Conservation (phyloP, 139 green algal genomes). For the Coelastrella sp. region DNA sequence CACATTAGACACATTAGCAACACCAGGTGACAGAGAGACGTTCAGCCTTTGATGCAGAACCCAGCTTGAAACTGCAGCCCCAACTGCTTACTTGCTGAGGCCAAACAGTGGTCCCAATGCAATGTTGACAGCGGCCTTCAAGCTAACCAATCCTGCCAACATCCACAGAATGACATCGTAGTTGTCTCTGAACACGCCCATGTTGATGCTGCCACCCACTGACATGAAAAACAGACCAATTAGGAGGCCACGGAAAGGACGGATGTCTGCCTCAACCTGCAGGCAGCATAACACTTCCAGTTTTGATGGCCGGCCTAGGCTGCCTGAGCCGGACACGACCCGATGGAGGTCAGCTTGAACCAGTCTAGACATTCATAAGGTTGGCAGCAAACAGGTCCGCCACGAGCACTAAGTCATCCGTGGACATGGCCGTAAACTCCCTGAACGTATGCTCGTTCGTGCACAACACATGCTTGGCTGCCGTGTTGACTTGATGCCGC, state of each 20-base stretch:
- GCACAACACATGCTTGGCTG: neutral
- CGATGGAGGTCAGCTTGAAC: too few relatives aligned
- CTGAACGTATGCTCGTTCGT: neutral
- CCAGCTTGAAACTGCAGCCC: neutral
- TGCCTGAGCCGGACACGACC: too few relatives aligned
- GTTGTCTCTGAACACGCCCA: constrained; percentile 56
- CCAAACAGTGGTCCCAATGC: constrained; percentile 81
- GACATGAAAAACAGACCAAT: constrained; percentile 95
- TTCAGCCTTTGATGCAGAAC: too few relatives aligned
- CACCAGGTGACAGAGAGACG: too few relatives aligned
- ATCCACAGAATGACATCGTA: constrained; percentile 61
- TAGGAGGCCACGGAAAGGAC: constrained; percentile 91
- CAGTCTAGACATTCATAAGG: too few relatives aligned
- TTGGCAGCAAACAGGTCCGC: neutral
- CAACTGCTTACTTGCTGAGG: constrained; percentile 64
- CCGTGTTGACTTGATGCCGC: neutral
- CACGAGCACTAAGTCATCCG: neutral
- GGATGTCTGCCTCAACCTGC: constrained; percentile 92
- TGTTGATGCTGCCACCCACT: constrained; percentile 60
- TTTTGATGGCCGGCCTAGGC: too few relatives aligned
- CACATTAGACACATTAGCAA: too few relatives aligned
- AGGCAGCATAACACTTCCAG: neutral
- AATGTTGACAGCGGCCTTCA: constrained; percentile 92
- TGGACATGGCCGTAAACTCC: neutral
- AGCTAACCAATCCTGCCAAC: constrained; percentile 81